A percentile compares a stretch with the other conserved stretches of the same genome.
These are phyloP conservation scores for Erysiphe pulchra DNA, from an alignment of 2,329 filamentous ascomycete species.

Conservation along the genomic window DNA sequence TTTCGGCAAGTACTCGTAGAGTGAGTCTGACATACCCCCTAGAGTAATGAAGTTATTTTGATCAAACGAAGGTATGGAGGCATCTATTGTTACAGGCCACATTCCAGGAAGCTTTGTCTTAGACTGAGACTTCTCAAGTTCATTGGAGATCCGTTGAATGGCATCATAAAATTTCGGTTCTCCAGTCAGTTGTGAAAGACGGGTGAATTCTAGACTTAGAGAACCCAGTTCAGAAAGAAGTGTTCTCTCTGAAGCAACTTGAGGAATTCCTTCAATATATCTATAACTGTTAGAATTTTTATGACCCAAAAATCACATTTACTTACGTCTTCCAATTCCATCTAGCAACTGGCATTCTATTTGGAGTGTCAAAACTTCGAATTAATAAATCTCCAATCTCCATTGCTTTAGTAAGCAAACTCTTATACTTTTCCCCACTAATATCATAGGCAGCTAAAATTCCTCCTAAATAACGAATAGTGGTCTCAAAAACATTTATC, in stretches of 20 bases:
- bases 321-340: slow-evolving; percentile 25
- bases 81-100: slow-evolving; percentile 31
- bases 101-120: slow-evolving; percentile 31
- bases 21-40: slow-evolving; percentile 29
- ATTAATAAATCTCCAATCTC: slow-evolving; percentile 49
- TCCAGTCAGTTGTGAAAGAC: slow-evolving; percentile 36
- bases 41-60: slow-evolving; percentile 26
- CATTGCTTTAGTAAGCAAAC: slow-evolving; percentile 41
- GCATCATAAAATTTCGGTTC: slow-evolving; percentile 37
- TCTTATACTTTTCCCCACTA: slow-evolving; percentile 39
- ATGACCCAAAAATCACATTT: slow-evolving; percentile 3
- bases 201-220: slow-evolving; percentile 30
- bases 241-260: slow-evolving; percentile 28
- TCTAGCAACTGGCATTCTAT: slow-evolving; percentile 51
- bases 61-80: slow-evolving; percentile 29
- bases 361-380: slow-evolving; percentile 61
- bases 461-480: slow-evolving; percentile 75
- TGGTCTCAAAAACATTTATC: slow-evolving; percentile 55
- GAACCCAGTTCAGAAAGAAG: slow-evolving; percentile 35
- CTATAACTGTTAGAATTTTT: slow-evolving; percentile 18
- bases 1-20: slow-evolving; percentile 40
- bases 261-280: slow-evolving; percentile 22
- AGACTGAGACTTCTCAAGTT: slow-evolving; percentile 26
- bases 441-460: slow-evolving; percentile 72
- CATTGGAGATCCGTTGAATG: slow-evolving; percentile 27